Evolutionary conservation across 257 asterid species (phyloP), one percentile per base, ranked within the genome.

Genomic region (Nicotiana tomentosiformis): DNA sequence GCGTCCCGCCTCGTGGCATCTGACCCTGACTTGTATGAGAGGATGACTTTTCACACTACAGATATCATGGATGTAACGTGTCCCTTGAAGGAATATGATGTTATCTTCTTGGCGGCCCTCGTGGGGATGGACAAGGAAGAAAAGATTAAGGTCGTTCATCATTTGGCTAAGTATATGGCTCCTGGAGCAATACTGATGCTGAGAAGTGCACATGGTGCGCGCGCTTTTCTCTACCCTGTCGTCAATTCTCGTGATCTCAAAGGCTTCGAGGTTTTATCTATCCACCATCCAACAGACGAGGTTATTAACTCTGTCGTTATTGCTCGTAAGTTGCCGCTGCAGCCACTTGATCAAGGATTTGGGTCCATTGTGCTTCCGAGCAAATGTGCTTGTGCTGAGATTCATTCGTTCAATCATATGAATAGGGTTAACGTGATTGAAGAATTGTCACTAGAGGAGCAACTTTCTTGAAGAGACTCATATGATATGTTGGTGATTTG

Each of bases 141-240:
- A 6, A 95, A 95, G 85, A 82, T 83, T 77, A 78, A 69, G 2
- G 91, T 89, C 18, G 81, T 95, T 7, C 92, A 90, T 70, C 95
- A 93, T 64, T 66, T 95, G 80, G 91, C 88, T 0, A 86, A 83
- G 80, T 70, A 83, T 49, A 93, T 95, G 99, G 87, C 93, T 0
- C 93, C 97, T 0, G 98, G 99, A 18, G 97, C 95, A 7, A 64
- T 91, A 8, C 88, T 95, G 62, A 92, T 93, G 97, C 84, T 95
- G 2, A 87, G 99, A 87, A 92, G 97, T 80, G 98, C 99, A 10
- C 99, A 95, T 6, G 99, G 99, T 12, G 95, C 99, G 0, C 80
- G 99, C 0, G 99, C 91, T 11, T 95, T 93, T 49, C 88, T 95
- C 4, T 93, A 93, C 60, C 99, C 99, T 7, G 94, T 93, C 58